These are phyloP conservation scores for Naganishia liquefaciens DNA, from an alignment of 1,284 basidiomycete species.

Conservation along the genomic window DNA sequence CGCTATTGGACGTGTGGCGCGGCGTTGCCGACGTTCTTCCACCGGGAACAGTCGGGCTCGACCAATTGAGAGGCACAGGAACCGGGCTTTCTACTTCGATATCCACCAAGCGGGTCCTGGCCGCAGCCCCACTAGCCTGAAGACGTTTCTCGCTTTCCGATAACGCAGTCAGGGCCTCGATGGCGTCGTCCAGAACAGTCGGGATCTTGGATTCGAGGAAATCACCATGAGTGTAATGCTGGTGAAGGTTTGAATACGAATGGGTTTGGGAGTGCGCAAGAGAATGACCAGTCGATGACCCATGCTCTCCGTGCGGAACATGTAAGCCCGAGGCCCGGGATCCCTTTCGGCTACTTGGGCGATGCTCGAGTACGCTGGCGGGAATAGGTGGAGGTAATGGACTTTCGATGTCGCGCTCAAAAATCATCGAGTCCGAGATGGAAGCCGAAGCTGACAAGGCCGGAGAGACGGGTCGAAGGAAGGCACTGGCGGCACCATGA, in stretches of 20 bases:
- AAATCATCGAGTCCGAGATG: slow-evolving; percentile 50
- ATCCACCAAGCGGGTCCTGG: slow-evolving; percentile 15
- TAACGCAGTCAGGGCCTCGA: slow-evolving; percentile 47
- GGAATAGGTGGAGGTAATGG: slow-evolving; percentile 23
- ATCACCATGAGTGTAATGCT: slow-evolving; percentile 23
- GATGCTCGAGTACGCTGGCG: slow-evolving; percentile 7
- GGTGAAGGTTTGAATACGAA: slow-evolving; percentile 18
- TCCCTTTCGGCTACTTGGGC: slow-evolving; percentile 6
- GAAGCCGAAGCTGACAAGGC: slow-evolving; percentile 21
- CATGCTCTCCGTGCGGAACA: background rate
- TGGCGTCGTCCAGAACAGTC: slow-evolving; percentile 52
- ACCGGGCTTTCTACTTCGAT: slow-evolving; percentile 27
- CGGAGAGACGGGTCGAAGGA: slow-evolving; percentile 22
- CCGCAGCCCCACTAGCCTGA: slow-evolving; percentile 4
- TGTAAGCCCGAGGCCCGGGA: slow-evolving; percentile 16
- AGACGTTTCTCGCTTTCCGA: slow-evolving; percentile 30
- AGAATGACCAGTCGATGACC: background rate
- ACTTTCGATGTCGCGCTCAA: slow-evolving; percentile 51
- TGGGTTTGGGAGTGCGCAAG: slow-evolving; percentile 18
- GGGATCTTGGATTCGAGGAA: slow-evolving; percentile 41
- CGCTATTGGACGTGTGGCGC: background rate
- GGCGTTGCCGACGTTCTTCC: slow-evolving; percentile 4
- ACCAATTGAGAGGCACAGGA: background rate
- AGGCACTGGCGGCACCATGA: slow-evolving; percentile 34
- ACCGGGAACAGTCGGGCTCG: background rate